phyloP scores from a whole-genome alignment of 805 yeast species.

The Spathaspora girioi region DNA sequence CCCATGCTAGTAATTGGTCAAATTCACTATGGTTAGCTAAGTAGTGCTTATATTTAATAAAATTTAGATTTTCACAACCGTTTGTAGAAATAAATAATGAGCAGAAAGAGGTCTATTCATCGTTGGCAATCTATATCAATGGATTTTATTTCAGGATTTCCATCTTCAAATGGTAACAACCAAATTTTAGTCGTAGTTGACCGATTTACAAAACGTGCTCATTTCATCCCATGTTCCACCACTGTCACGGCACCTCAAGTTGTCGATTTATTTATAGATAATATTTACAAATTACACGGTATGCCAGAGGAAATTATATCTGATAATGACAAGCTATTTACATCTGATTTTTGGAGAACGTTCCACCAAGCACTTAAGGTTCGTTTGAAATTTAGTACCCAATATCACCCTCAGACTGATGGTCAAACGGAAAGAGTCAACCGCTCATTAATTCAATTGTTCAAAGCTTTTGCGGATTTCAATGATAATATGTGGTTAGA shows the following conservation, averaged over 20 bases:
- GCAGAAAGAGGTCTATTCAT: too few species aligned
- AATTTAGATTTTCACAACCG: too few species aligned
- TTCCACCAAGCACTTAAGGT: slow-evolving; percentile 5
- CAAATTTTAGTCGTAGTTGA: slow-evolving; percentile 13
- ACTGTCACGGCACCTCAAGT: background rate
- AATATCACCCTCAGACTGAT: slow-evolving; percentile 12
- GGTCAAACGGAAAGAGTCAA: slow-evolving; percentile 14
- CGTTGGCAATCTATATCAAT: slow-evolving; percentile 4
- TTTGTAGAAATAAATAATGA: too few species aligned
- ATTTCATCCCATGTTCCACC: slow-evolving; percentile 10
- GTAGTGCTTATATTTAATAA: too few species aligned
- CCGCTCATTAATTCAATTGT: background rate
- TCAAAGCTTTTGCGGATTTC: background rate
- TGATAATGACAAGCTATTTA: slow-evolving; percentile 12
- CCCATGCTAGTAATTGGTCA: too few species aligned
- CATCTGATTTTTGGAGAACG: slow-evolving; percentile 10
- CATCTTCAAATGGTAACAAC: slow-evolving; percentile 6
- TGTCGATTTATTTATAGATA: slow-evolving; percentile 3
- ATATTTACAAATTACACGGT: slow-evolving; percentile 12
- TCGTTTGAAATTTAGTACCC: slow-evolving; percentile 7
- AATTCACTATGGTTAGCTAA: too few species aligned
- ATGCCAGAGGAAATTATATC: slow-evolving; percentile 8
- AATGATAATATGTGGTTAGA: background rate
- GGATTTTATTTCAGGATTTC: slow-evolving; percentile 13
- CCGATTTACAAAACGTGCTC: slow-evolving; percentile 13